Percentiles rank a stretch among this genome's conserved stretches.
Evolutionary conservation across 345 rosid genomes (phyloP).

Genomic region (Eucalyptus lansdowneana): DNA sequence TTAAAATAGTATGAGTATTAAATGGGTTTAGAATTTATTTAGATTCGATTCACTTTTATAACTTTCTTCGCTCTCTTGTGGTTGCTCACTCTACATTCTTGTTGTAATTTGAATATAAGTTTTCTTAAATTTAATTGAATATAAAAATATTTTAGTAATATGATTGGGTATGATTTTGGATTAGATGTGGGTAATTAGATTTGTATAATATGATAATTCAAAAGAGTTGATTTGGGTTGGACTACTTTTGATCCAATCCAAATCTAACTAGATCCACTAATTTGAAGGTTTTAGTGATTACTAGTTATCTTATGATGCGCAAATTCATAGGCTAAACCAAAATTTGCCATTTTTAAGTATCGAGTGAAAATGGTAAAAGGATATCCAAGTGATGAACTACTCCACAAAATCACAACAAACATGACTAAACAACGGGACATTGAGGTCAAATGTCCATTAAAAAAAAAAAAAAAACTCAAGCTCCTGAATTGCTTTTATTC

Average conservation of each 20-base stretch:
- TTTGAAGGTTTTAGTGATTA: too few species aligned
- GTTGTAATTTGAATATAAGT: background rate
- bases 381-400: background rate
- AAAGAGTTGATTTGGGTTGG: too few species aligned
- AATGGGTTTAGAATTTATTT: too few species aligned
- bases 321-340: background rate
- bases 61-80: background rate
- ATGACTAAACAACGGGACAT: background rate
- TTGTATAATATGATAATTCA: too few species aligned
- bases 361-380: background rate
- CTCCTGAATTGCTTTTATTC: background rate
- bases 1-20: background rate
- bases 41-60: too few species aligned
- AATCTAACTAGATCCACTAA: too few species aligned
- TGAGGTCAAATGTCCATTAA: background rate
- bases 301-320: background rate
- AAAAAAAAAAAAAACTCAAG: background rate
- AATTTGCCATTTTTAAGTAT: background rate
- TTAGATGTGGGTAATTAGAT: background rate
- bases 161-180: too few species aligned
- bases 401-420: background rate
- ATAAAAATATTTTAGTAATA: too few species aligned
- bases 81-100: background rate
- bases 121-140: too few species aligned
- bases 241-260: too few species aligned